phyloP scores from a whole-genome alignment of 257 asterid species.

The Solanum okadae region DNA sequence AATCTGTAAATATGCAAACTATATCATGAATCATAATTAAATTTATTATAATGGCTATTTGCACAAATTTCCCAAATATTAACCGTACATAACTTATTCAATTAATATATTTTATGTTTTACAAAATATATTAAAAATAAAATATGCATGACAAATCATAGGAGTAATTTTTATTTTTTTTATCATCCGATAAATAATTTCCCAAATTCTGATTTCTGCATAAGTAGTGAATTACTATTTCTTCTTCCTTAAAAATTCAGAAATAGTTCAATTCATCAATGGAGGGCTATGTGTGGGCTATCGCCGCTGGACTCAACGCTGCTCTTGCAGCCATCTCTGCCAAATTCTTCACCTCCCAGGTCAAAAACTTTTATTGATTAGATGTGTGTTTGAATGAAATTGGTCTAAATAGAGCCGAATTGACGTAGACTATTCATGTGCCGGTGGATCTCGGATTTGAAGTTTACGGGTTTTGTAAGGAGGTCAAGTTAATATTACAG shows the following conservation, averaged over 20 bases:
- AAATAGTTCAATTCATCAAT: background rate
- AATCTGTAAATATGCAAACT: too few relatives aligned
- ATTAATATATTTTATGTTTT: too few relatives aligned
- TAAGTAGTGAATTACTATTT: background rate
- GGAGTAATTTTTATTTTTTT: background rate
- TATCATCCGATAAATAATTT: background rate
- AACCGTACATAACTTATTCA: too few relatives aligned
- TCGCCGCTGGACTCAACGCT: constrained; percentile 81
- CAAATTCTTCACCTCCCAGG: constrained; percentile 68
- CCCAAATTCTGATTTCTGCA: background rate
- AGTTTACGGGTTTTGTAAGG: background rate
- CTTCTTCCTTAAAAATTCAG: background rate
- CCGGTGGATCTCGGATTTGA: background rate
- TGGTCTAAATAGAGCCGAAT: background rate
- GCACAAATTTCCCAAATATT: too few relatives aligned
- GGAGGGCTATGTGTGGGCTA: constrained; percentile 72
- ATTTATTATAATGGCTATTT: too few relatives aligned
- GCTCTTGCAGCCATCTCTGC: constrained; percentile 89
- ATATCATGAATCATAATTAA: too few relatives aligned
- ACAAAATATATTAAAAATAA: background rate
- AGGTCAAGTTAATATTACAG: background rate
- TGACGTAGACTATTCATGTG: background rate
- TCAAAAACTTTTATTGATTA: background rate
- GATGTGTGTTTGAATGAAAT: background rate
- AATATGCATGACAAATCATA: background rate